Evolutionary conservation across 768 basidiomycete genomes (phyloP), one percentile per base, ranked within the genome.

Genomic region (Rhodosporidiobolus odoratus): DNA sequence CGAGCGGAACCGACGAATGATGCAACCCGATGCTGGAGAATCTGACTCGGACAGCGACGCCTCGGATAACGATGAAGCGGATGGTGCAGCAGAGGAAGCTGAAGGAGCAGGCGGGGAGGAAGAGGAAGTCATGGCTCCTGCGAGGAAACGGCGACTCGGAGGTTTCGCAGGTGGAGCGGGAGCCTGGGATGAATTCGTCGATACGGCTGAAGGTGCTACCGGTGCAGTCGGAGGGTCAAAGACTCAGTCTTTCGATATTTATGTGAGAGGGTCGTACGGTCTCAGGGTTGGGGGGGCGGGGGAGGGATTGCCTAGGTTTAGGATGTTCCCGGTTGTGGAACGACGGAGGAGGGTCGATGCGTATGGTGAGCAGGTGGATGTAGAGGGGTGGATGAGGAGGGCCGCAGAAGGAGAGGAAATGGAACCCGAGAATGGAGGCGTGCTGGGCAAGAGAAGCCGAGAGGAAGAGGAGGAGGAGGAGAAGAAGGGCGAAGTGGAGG

Each of bases 261-360:
- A 92, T 79, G 84, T 98, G 8, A 59, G 65, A 27, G 69, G 68
- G 12, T 61, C 61, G 27, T 75, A 62, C 45, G 70, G 61, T 12
- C 41, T 62, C 3, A 34, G 40, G 38, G 48, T 30, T 16, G 45
- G 25, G n/a, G 35, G 58, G 13, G 62, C 37, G 23, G 60, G 27
- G 27, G 64, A 53, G 12, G 30, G 52, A 23, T 23, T 76, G 47
- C 74, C 75, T 72, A 83, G 96, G 62, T 98, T 90, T 79, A 84
- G 95, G 73, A 97, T 97, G 93, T 98, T 97, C 81, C 96, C 96
- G 0, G 93, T 92, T 74, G 86, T 95, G 37, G 95, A 98, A 81
- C 89, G 91, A 80, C 91, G 89, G 77, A 83, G 92, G 74, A 85
- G 90, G 74, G 90, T 98, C 30, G 96, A 99, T 78, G 91, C 90